Conservation (phyloP, 768 basidiomycete genomes). For the Pleurotus tuoliensis region DNA sequence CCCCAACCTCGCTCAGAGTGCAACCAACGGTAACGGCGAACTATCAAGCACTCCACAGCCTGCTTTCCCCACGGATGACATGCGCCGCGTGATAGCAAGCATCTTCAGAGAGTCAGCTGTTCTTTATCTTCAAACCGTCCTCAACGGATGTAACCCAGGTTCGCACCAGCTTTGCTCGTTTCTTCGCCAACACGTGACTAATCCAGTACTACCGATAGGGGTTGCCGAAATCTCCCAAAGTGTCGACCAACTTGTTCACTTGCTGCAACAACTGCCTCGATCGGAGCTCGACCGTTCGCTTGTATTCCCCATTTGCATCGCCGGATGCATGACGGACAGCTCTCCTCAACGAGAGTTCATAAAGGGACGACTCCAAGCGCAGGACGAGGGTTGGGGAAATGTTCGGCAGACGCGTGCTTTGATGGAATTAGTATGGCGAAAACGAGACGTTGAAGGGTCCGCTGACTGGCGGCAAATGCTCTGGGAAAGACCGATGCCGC, state of each 20-base stretch:
- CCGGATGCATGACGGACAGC: slow-evolving; percentile 72
- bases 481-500: slow-evolving; percentile 42
- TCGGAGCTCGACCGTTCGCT: slow-evolving; percentile 64
- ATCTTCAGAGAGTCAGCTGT: slow-evolving; percentile 65
- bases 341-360: slow-evolving; percentile 53
- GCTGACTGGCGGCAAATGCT: slow-evolving; percentile 58
- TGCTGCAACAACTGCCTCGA: slow-evolving; percentile 49
- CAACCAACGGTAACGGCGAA: slow-evolving; percentile 23
- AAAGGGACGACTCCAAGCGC: slow-evolving; percentile 49
- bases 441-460: slow-evolving; percentile 47
- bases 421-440: slow-evolving; percentile 71
- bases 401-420: slow-evolving; percentile 51
- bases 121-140: slow-evolving; percentile 66
- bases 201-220: slow-evolving; percentile 32
- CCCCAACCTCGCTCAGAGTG: slow-evolving; percentile 31
- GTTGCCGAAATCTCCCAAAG: slow-evolving; percentile 66
- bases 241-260: slow-evolving; percentile 50
- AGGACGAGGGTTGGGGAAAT: slow-evolving; percentile 60
- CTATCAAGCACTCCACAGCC: slow-evolving; percentile 16
- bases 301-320: slow-evolving; percentile 70
- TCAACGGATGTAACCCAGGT: slow-evolving; percentile 72
- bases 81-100: slow-evolving; percentile 42
- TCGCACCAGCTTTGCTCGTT: slow-evolving; percentile 19
- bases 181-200: slow-evolving; percentile 1
- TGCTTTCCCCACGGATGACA: slow-evolving; percentile 36